Evolutionary conservation across 768 basidiomycete species (phyloP).

Genomic region (Cubamyces lactineus): DNA sequence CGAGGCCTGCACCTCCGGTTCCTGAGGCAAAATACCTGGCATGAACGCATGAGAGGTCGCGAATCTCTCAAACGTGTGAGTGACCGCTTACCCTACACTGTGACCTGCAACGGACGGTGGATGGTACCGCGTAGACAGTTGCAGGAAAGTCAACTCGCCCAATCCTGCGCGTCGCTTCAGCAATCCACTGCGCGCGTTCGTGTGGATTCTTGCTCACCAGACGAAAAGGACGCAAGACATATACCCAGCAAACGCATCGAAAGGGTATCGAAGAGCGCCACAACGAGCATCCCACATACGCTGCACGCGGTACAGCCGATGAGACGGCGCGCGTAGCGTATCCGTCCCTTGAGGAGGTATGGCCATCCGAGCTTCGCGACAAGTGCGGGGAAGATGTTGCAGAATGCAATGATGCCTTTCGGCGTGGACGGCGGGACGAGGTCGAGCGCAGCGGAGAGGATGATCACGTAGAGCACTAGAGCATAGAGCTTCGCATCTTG

Average conservation of each 20-base stretch:
- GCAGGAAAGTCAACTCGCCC: conserved; percentile 93
- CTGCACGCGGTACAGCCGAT: conserved; percentile 75
- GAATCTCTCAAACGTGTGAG: no score
- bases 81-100: conserved; percentile 68
- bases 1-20: conserved; percentile 92
- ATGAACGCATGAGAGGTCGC: background rate
- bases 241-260: conserved; percentile 79
- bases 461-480: conserved; percentile 91
- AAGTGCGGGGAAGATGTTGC: conserved; percentile 90
- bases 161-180: conserved; percentile 56
- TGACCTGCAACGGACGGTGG: conserved; percentile 72
- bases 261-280: conserved; percentile 71
- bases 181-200: background rate
- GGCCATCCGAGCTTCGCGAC: conserved; percentile 92
- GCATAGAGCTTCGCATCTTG: conserved; percentile 1
- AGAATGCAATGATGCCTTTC: conserved; percentile 93
- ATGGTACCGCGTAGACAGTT: conserved; percentile 83
- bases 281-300: conserved; percentile 85
- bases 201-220: conserved; percentile 48
- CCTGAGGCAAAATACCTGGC: conserved; percentile 88
- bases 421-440: conserved; percentile 90
- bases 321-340: conserved; percentile 78
- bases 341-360: conserved; percentile 82
- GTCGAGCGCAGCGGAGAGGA: conserved; percentile 94
- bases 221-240: conserved; percentile 81